phyloP scores from a whole-genome alignment of 2,329 filamentous ascomycete genomes.

The Fusarium sp. region DNA sequence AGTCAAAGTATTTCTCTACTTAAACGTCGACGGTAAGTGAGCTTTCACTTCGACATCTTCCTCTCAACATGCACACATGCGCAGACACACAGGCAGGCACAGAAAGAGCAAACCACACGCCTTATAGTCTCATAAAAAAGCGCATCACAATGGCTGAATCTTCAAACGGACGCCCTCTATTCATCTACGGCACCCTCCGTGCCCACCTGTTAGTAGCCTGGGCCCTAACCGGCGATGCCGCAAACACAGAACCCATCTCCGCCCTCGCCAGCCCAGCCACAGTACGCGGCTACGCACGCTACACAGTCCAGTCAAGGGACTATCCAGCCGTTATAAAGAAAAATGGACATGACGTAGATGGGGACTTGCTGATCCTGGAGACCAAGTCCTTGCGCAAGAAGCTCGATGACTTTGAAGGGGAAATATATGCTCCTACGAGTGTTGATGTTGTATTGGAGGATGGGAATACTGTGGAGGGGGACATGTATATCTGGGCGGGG shows the following conservation, averaged over 20 bases:
- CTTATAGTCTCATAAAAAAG: background rate
- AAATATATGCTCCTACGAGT: conserved; percentile 29
- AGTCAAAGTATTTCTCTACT: accelerated
- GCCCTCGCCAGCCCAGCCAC: conserved; percentile 4
- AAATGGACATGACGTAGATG: conserved; percentile 22
- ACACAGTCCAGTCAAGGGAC: conserved; percentile 30
- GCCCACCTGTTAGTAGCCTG: conserved; percentile 31
- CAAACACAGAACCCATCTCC: conserved; percentile 10
- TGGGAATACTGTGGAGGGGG: conserved; percentile 34
- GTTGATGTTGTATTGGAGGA: conserved; percentile 18
- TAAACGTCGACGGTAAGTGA: accelerated
- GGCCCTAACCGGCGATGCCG: conserved; percentile 42
- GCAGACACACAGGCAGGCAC: accelerated
- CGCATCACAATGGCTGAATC: background rate
- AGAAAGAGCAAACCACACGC: background rate
- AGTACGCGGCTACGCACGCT: conserved; percentile 26
- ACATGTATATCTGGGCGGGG: conserved; percentile 47
- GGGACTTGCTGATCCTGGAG: conserved; percentile 36
- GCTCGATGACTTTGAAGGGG: conserved; percentile 48
- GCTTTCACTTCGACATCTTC: accelerated
- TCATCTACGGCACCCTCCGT: background rate
- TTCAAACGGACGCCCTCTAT: background rate
- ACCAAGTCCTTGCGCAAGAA: conserved; percentile 44
- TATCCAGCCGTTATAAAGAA: conserved; percentile 41
- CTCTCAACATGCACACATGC: background rate